Conservation (phyloP, 371 early-diverging fungal species). For the Circinella minor region DNA sequence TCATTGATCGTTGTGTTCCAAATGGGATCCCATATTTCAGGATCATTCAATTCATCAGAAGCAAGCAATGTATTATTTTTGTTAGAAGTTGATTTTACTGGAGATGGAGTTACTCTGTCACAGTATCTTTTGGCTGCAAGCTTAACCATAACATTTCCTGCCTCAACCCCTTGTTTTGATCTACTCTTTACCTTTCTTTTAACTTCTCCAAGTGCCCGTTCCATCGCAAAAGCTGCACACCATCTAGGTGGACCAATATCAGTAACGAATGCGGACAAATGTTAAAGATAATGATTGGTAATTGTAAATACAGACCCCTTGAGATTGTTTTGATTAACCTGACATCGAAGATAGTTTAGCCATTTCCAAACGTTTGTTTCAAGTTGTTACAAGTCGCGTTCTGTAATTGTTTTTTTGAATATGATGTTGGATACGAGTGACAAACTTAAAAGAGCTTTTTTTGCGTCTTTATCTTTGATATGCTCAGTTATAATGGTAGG, state of each 20-base stretch:
- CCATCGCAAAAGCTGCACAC: background rate
- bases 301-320: background rate
- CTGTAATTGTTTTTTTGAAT: background rate
- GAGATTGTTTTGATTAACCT: background rate
- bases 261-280: background rate
- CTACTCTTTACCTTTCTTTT: background rate
- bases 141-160: slow-evolving; percentile 2
- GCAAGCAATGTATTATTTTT: background rate
- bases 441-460: background rate
- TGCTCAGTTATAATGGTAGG: slow-evolving; percentile 1
- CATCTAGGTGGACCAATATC: background rate
- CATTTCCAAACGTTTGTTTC: slow-evolving; percentile 7
- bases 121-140: background rate
- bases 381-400: background rate
- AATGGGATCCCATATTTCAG: background rate
- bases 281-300: background rate
- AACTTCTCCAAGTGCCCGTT: background rate
- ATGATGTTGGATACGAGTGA: background rate
- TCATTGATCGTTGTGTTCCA: background rate
- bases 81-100: background rate
- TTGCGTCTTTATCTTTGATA: background rate
- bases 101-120: background rate
- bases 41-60: background rate
- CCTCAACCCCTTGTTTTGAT: background rate
- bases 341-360: background rate